phyloP scores from a whole-genome alignment of 768 basidiomycete genomes.

The Pluteus cervinus region DNA sequence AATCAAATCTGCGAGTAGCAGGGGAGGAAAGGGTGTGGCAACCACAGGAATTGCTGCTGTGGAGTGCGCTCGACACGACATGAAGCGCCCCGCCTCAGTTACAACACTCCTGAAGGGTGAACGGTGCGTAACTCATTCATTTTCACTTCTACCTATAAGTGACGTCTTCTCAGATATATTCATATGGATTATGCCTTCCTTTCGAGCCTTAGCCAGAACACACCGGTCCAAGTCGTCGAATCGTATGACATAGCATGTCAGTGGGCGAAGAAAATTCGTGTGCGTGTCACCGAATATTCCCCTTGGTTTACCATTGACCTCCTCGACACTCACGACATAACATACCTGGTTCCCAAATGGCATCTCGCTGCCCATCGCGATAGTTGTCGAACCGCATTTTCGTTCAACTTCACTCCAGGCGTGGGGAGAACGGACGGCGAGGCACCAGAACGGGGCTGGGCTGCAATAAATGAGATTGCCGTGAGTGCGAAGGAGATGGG shows the following conservation, averaged over 20 bases:
- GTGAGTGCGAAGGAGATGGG: conserved; percentile 20
- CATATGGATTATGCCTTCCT: conserved; percentile 23
- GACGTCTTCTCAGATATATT: conserved; percentile 14
- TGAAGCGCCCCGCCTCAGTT: conserved; percentile 18
- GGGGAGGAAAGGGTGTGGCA: conserved; percentile 12
- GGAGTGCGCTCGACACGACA: conserved; percentile 25
- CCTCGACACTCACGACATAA: neutral
- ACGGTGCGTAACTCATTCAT: conserved; percentile 14
- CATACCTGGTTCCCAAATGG: conserved; percentile 23
- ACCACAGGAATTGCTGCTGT: conserved; percentile 22
- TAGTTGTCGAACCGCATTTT: conserved; percentile 16
- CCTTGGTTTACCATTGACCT: neutral
- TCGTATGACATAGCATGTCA: conserved; percentile 24
- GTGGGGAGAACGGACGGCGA: conserved; percentile 22
- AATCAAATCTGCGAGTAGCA: conserved; percentile 15
- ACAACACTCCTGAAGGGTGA: conserved; percentile 29
- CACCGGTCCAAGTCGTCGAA: conserved; percentile 8
- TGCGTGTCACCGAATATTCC: conserved; percentile 4
- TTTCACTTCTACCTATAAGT: neutral
- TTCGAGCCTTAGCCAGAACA: conserved; percentile 7
- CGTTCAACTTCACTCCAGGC: conserved; percentile 16
- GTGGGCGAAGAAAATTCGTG: conserved; percentile 13
- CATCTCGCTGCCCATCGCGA: conserved; percentile 19
- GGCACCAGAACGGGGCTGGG: conserved; percentile 18
- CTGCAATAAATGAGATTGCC: conserved; percentile 13